These are phyloP conservation scores for Conringia planisiliqua DNA, from an alignment of 345 rosid genomes.

Conservation along the genomic window DNA sequence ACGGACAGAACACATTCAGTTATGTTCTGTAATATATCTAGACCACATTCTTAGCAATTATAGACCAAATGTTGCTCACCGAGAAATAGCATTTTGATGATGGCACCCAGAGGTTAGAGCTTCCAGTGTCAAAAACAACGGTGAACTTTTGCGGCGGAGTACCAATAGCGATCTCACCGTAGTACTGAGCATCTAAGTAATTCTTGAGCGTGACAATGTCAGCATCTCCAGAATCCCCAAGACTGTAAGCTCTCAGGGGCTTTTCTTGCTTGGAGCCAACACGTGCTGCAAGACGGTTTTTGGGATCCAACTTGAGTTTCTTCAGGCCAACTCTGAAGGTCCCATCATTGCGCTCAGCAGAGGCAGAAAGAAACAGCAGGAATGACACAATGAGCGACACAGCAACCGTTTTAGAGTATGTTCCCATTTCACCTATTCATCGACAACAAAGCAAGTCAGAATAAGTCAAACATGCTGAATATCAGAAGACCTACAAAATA, in stretches of 20 bases:
- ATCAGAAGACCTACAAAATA: not conserved
- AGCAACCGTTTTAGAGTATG: conserved; percentile 22
- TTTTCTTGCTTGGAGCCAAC: conserved; percentile 50
- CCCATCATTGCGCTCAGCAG: conserved; percentile 46
- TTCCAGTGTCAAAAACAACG: conserved; percentile 90
- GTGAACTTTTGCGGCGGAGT: conserved; percentile 94
- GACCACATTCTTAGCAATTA: not conserved
- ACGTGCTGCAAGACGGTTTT: conserved; percentile 54
- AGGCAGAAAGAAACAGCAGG: conserved; percentile 41
- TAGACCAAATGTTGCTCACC: conserved; percentile 42
- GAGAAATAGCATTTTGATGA: conserved; percentile 86
- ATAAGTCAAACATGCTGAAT: not conserved
- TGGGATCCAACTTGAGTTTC: conserved; percentile 58
- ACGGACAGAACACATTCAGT: not conserved
- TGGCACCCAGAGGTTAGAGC: conserved; percentile 97
- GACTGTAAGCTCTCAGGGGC: conserved; percentile 37
- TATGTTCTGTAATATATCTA: not conserved
- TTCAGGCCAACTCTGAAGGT: conserved; percentile 66
- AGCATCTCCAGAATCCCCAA: conserved; percentile 38
- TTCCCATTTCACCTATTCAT: conserved; percentile 55
- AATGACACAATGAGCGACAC: conserved; percentile 41
- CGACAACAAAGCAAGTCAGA: conserved; percentile 9
- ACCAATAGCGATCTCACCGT: conserved; percentile 90
- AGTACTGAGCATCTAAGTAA: conserved; percentile 89
- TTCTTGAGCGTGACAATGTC: conserved; percentile 68